These are phyloP conservation scores for Ampelocalamus luodianensis DNA, from an alignment of 176 grass and related monocot species.

Conservation along the genomic window DNA sequence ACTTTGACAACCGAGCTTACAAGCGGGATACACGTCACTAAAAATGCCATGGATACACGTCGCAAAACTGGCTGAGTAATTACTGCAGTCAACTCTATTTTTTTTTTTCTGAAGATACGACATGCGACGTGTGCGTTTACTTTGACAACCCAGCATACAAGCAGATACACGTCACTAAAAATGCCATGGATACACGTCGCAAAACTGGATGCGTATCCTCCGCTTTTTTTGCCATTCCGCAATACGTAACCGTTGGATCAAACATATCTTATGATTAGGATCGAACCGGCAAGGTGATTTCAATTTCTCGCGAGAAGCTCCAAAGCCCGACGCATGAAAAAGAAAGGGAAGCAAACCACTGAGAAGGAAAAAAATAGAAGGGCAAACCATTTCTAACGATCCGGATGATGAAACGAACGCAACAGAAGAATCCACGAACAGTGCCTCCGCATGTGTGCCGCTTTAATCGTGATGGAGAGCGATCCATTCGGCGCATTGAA, in stretches of 20 bases:
- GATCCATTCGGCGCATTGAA: conserved; percentile 39
- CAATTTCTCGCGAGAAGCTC: too few relatives aligned
- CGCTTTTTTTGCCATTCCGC: too few relatives aligned
- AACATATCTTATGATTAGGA: too few relatives aligned
- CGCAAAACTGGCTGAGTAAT: background rate
- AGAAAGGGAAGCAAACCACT: too few relatives aligned
- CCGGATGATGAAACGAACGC: background rate
- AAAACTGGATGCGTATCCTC: too few relatives aligned
- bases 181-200: background rate
- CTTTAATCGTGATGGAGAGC: conserved; percentile 7
- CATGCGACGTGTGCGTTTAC: background rate
- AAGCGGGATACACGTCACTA: background rate
- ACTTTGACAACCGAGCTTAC: background rate
- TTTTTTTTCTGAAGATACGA: background rate
- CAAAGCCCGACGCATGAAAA: too few relatives aligned
- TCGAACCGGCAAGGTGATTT: too few relatives aligned
- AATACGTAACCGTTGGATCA: too few relatives aligned
- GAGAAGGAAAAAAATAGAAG: too few relatives aligned
- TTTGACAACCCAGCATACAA: background rate
- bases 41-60: background rate
- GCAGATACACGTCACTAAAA: background rate
- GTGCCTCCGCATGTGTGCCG: background rate
- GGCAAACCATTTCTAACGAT: background rate
- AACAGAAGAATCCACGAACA: background rate
- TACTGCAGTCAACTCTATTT: background rate